Percentiles rank a stretch among this genome's conserved stretches.
Conservation (phyloP, 331 rosid species). For the Quercus lobata region DNA sequence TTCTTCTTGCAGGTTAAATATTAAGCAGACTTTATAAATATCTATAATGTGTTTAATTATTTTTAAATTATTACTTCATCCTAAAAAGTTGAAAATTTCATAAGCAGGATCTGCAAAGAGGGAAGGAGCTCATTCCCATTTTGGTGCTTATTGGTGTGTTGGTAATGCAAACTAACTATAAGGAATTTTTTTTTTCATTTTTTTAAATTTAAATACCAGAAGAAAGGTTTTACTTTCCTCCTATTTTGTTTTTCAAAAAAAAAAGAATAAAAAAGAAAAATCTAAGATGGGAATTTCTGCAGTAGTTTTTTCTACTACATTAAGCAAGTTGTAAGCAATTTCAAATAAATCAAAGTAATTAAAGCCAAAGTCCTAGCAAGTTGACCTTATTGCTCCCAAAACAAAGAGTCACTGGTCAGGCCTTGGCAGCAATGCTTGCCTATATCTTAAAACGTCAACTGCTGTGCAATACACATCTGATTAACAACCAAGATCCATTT, state of each 20-base stretch:
- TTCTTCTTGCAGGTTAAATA: conserved; percentile 68
- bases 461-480: no score
- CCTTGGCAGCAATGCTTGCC: no score
- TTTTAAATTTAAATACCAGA: not conserved
- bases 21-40: not conserved
- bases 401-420: no score
- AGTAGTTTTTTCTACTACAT: not conserved
- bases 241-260: not conserved
- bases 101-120: conserved; percentile 51
- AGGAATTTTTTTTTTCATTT: no score
- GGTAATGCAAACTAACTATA: conserved; percentile 35
- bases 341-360: no score
- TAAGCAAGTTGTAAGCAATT: no score
- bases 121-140: conserved; percentile 50
- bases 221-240: not conserved
- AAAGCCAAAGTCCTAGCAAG: no score
- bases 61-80: conserved; percentile 3
- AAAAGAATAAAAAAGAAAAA: not conserved
- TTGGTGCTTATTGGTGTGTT: conserved; percentile 62
- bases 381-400: no score
- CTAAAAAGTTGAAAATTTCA: not conserved
- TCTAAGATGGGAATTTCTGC: not conserved
- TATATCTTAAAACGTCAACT: no score
- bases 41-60: not conserved
- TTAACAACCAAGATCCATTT: no score